A percentile compares a stretch with the other conserved stretches of the same genome.
Conservation (phyloP, 2,329 filamentous ascomycete species). For the Didymella keratinophila region DNA sequence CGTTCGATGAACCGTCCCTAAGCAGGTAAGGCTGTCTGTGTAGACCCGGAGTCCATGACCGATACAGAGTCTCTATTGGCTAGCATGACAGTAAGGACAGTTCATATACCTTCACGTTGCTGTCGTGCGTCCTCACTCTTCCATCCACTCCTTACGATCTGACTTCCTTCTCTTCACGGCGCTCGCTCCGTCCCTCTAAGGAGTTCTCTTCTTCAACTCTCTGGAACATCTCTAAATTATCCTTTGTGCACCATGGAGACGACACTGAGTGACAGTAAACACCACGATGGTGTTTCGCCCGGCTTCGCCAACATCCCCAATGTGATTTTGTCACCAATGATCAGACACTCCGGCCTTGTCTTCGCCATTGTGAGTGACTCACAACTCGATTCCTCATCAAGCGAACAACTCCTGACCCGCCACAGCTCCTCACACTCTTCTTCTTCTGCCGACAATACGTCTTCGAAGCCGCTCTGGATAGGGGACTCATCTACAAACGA, state of each 20-base stretch:
- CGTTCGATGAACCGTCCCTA: neutral
- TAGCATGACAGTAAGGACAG: neutral
- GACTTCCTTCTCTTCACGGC: neutral
- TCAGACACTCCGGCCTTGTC: conserved; percentile 14
- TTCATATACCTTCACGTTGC: neutral
- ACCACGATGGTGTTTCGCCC: neutral
- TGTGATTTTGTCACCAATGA: conserved; percentile 10
- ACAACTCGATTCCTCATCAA: neutral
- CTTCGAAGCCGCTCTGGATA: conserved; percentile 13
- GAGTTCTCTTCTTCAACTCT: neutral
- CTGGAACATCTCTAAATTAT: neutral
- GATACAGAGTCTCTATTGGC: neutral
- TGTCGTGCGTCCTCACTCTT: neutral
- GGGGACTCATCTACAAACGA: conserved; percentile 13
- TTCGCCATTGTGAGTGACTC: conserved; percentile 12
- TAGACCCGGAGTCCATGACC: neutral
- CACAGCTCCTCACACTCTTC: conserved; percentile 14
- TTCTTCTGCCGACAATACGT: conserved; percentile 14
- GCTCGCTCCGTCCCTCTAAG: neutral
- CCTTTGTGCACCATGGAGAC: neutral
- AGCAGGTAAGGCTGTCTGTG: neutral
- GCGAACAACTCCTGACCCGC: neutral
- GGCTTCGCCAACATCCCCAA: conserved; percentile 16
- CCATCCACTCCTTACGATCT: neutral
- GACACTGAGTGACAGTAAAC: neutral